Conservation (phyloP, 179 eudicot species). For the Beta macrorhiza region DNA sequence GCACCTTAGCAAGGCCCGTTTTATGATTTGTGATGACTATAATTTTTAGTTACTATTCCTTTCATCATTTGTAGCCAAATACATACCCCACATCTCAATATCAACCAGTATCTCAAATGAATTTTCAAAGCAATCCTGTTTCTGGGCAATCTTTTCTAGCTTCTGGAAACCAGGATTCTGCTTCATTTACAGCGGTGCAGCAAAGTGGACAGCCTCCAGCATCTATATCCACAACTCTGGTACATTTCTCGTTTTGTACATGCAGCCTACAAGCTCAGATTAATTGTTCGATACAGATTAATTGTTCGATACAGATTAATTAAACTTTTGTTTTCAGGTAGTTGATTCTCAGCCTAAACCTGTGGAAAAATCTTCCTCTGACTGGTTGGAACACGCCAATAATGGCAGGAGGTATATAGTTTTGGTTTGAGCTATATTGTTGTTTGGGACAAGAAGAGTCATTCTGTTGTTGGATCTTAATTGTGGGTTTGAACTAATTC, state of each 20-base stretch:
- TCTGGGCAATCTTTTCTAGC: conserved; percentile 45
- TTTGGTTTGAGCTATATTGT: conserved; percentile 1
- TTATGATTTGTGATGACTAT: conserved; percentile 15
- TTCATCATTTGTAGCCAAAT: conserved; percentile 48
- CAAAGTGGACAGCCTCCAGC: conserved; percentile 42
- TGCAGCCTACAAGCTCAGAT: conserved; percentile 3
- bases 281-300: neutral
- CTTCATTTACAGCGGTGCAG: conserved; percentile 40
- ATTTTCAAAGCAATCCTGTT: conserved; percentile 40
- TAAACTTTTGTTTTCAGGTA: conserved; percentile 40
- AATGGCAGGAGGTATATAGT: conserved; percentile 62
- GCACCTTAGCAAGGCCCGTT: neutral
- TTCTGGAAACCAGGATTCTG: conserved; percentile 42
- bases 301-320: conserved; percentile 8
- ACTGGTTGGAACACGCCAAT: conserved; percentile 77
- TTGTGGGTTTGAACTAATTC: conserved; percentile 5
- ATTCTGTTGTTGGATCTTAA: conserved; percentile 2
- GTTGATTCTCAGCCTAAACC: conserved; percentile 38
- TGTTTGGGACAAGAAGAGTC: neutral
- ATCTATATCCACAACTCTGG: conserved; percentile 30
- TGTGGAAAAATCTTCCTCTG: conserved; percentile 46
- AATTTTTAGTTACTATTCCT: conserved; percentile 33
- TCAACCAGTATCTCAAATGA: conserved; percentile 48
- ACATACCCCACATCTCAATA: conserved; percentile 46
- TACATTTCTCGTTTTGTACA: conserved; percentile 22